A percentile compares a stretch with the other conserved stretches of the same genome.
These are phyloP conservation scores for Cercospora sojina DNA, from an alignment of 2,329 filamentous ascomycete genomes.

Conservation along the genomic window DNA sequence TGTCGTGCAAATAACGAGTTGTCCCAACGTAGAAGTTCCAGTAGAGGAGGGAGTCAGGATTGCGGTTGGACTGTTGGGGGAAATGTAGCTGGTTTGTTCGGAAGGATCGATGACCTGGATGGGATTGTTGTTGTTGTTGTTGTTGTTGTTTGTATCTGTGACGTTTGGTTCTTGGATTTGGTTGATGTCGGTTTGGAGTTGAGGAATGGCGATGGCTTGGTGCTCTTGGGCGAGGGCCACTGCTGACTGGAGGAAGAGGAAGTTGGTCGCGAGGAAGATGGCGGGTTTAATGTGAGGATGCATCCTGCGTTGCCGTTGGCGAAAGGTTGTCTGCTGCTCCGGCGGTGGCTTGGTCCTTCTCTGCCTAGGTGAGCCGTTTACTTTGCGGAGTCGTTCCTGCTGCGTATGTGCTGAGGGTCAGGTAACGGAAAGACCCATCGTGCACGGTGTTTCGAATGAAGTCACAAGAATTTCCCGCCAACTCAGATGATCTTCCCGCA, in stretches of 20 bases:
- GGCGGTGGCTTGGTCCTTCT: background rate
- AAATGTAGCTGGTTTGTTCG: background rate
- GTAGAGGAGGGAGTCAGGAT: background rate
- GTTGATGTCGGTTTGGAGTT: background rate
- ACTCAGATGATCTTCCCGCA: background rate
- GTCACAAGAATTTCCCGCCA: background rate
- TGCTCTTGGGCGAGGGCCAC: background rate
- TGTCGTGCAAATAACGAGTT: conserved; percentile 2
- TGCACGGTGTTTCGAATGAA: background rate
- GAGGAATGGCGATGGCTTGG: background rate
- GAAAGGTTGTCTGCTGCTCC: background rate
- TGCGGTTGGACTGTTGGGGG: background rate
- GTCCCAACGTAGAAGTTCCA: background rate
- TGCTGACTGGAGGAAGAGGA: background rate
- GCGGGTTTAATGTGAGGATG: background rate
- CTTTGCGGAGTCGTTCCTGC: background rate
- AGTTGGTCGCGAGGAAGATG: background rate
- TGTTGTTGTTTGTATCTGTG: background rate
- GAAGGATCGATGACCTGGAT: conserved; percentile 1
- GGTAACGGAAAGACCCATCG: background rate
- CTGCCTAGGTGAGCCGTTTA: background rate
- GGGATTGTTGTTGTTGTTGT: background rate
- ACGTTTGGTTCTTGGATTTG: background rate
- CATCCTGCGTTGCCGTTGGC: background rate
- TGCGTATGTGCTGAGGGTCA: background rate